Percentiles rank a stretch among this genome's conserved stretches.
These are phyloP conservation scores for Fusarium xylarioides DNA, from an alignment of 2,329 filamentous ascomycete genomes.

Conservation along the genomic window DNA sequence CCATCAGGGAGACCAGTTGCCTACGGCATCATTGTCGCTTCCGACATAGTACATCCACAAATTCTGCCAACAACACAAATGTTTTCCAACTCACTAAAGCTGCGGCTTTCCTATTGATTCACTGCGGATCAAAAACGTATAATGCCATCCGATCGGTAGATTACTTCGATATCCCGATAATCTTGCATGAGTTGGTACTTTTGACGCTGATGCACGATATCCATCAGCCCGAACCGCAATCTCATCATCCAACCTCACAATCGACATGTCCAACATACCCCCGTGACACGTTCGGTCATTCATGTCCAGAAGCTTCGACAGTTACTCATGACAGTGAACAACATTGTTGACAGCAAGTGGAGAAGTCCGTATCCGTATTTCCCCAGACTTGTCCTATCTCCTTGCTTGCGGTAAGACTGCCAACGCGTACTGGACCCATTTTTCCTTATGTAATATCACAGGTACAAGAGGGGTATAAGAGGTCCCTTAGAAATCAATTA, in stretches of 20 bases:
- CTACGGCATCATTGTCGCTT: rapidly evolving
- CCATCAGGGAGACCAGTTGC: rapidly evolving
- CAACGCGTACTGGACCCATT: no score
- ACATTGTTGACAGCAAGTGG: background rate
- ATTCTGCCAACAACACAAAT: background rate
- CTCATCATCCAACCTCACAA: background rate
- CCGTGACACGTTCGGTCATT: no score
- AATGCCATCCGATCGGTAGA: background rate
- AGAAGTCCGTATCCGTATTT: background rate
- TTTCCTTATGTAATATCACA: no score
- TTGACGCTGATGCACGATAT: rapidly evolving
- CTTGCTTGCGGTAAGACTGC: no score
- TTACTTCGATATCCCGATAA: rapidly evolving
- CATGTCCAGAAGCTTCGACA: background rate
- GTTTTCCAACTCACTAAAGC: background rate
- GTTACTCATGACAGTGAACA: background rate
- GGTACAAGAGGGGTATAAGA: no score
- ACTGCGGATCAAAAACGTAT: background rate
- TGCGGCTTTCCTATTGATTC: rapidly evolving
- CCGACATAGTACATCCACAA: background rate
- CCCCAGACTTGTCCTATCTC: background rate
- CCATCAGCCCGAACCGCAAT: background rate
- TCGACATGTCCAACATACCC: no score
- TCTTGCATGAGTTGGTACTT: rapidly evolving
- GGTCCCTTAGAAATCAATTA: no score